Percentiles rank a stretch among this genome's conserved stretches.
Evolutionary conservation across 441 rosid species (phyloP).

Genomic region (Erodium chrysanthum): DNA sequence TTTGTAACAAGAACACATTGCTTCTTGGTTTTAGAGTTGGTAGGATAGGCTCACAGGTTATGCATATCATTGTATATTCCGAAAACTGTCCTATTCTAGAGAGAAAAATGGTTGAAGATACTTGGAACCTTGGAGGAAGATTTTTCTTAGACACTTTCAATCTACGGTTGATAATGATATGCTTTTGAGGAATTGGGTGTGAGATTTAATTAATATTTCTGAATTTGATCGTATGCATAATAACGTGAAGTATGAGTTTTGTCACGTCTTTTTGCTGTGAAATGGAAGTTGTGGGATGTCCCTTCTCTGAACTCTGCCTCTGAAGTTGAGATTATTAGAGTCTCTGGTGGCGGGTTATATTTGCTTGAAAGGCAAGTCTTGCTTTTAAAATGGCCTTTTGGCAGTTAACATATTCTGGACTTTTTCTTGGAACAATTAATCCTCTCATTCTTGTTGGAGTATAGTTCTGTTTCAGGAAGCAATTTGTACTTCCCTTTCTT

Average conservation of each 20-base stretch:
- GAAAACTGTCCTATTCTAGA: conserved; percentile 1
- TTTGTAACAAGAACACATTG: conserved; percentile 10
- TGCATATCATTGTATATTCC: conserved; percentile 17
- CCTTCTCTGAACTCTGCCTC: background rate
- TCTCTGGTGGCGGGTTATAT: background rate
- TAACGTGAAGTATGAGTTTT: background rate
- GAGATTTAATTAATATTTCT: background rate
- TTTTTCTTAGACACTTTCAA: background rate
- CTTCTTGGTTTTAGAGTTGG: conserved; percentile 14
- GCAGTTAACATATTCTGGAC: background rate
- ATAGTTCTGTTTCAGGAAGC: no score
- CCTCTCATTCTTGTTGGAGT: no score
- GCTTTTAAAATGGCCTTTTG: background rate
- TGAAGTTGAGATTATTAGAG: background rate
- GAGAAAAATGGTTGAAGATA: background rate
- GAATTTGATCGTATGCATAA: background rate
- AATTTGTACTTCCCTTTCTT: no score
- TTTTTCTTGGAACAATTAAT: no score
- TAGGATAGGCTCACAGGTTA: conserved; percentile 14
- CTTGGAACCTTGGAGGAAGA: no score
- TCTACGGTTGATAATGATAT: background rate
- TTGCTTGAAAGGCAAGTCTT: background rate
- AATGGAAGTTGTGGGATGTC: background rate
- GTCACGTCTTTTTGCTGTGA: background rate
- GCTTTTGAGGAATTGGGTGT: background rate